Conservation (phyloP, 1,139 yeast genomes). For the Zhuliangozyma parablackwelliae region DNA sequence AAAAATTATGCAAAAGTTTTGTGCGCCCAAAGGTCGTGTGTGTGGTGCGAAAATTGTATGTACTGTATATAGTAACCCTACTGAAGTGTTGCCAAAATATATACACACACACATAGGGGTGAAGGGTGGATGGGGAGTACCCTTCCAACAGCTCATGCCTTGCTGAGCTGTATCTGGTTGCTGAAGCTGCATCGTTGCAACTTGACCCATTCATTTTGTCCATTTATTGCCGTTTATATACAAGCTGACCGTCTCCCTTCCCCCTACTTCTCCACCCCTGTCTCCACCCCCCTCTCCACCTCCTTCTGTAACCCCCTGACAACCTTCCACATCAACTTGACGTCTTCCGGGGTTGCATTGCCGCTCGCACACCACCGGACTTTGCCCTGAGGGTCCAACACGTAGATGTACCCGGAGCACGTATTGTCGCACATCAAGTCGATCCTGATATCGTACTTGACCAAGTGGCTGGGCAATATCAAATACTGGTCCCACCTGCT, state of each 20-base stretch:
- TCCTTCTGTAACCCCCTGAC: slow-evolving; percentile 49
- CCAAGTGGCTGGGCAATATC: slow-evolving; percentile 56
- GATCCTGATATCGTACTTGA: slow-evolving; percentile 57
- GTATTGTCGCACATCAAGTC: slow-evolving; percentile 65
- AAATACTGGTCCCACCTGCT: slow-evolving; percentile 59
- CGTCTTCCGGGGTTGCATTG: slow-evolving; percentile 61
- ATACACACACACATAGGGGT: neutral
- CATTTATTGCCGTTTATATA: too few species aligned
- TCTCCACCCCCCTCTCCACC: slow-evolving; percentile 4
- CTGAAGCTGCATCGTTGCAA: too few species aligned
- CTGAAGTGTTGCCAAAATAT: neutral
- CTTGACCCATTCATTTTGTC: too few species aligned
- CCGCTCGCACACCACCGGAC: slow-evolving; percentile 96
- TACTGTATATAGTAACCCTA: neutral
- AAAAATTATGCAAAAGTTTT: slow-evolving; percentile 5
- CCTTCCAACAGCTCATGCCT: too few species aligned
- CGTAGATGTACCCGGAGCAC: slow-evolving; percentile 78
- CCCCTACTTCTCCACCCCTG: too few species aligned
- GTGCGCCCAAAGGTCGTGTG: neutral
- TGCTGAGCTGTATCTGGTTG: too few species aligned
- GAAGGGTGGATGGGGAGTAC: too few species aligned
- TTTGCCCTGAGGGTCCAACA: slow-evolving; percentile 67
- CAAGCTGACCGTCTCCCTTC: too few species aligned
- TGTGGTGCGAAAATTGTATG: neutral
- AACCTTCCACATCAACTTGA: slow-evolving; percentile 60